Conservation (phyloP, 768 basidiomycete species). For the Peribolospora baueri region DNA sequence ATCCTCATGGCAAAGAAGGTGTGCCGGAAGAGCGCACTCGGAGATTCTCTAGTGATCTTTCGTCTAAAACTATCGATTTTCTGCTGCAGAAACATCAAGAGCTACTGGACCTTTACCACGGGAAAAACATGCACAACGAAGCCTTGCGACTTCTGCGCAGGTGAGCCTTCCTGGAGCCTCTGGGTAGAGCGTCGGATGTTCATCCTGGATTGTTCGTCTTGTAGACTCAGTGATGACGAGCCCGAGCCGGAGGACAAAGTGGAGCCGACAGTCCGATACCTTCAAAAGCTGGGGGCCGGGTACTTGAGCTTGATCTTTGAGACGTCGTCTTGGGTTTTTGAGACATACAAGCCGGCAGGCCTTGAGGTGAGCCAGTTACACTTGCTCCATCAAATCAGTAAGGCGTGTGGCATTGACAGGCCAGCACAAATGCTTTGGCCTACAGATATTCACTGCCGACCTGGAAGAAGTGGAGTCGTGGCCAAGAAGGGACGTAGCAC, state of each 20-base stretch:
- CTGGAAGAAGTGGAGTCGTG: conserved; percentile 48
- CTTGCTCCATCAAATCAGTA: neutral
- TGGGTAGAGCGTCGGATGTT: too few relatives aligned
- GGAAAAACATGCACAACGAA: conserved; percentile 83
- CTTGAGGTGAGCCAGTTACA: conserved; percentile 34
- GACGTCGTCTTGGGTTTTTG: conserved; percentile 63
- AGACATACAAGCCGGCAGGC: conserved; percentile 42
- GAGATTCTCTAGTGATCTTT: neutral
- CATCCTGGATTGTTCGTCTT: neutral
- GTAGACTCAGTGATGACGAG: conserved; percentile 58
- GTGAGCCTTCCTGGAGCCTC: too few relatives aligned
- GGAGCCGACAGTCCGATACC: conserved; percentile 57
- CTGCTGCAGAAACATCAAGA: conserved; percentile 62
- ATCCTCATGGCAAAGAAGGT: conserved; percentile 58
- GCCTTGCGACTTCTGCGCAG: conserved; percentile 45
- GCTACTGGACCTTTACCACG: conserved; percentile 70
- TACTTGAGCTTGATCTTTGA: conserved; percentile 60
- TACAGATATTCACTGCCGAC: conserved; percentile 80
- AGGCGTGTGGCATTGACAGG: neutral
- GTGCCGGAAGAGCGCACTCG: conserved; percentile 6
- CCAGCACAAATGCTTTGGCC: neutral
- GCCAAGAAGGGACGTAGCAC: conserved; percentile 47
- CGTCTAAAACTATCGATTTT: neutral
- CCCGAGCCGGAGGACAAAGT: conserved; percentile 55
- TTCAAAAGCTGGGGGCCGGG: conserved; percentile 69